Evolutionary conservation across 2,329 filamentous ascomycete genomes (phyloP).

Genomic region (Penicillium sp.): DNA sequence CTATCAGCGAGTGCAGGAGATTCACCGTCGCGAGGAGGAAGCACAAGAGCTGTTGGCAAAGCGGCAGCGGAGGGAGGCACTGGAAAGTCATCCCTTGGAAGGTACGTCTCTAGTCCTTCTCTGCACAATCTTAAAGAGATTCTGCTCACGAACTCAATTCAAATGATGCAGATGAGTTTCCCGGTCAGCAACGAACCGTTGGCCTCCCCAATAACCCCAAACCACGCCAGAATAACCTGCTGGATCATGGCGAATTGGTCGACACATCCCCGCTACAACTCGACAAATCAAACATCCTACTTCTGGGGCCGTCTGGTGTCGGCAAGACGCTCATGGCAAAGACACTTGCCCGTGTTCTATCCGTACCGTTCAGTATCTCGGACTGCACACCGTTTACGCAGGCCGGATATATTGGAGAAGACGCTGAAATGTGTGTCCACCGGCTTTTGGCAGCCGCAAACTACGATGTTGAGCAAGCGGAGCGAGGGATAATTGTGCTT

Average conservation of each 20-base stretch:
- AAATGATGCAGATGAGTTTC: constrained; percentile 57
- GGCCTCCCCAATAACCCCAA: constrained; percentile 35
- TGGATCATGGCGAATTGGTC: constrained; percentile 46
- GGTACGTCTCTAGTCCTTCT: constrained; percentile 51
- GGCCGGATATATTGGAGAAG: constrained; percentile 95
- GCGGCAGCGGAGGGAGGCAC: constrained; percentile 68
- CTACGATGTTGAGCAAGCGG: constrained; percentile 80
- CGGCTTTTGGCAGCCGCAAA: constrained; percentile 85
- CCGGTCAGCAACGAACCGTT: constrained; percentile 60
- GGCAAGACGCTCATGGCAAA: constrained; percentile 94
- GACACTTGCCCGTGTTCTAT: constrained; percentile 87
- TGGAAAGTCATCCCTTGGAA: constrained; percentile 74
- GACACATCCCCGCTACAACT: constrained; percentile 69
- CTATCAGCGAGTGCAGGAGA: constrained; percentile 80
- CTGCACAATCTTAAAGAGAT: not conserved
- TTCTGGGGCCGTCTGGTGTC: constrained; percentile 90
- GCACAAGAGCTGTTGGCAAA: constrained; percentile 73
- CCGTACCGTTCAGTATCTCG: constrained; percentile 91
- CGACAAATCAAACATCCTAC: constrained; percentile 91
- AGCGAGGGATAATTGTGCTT: constrained; percentile 90
- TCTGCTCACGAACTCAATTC: not conserved
- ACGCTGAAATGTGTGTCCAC: constrained; percentile 95
- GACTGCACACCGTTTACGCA: constrained; percentile 97
- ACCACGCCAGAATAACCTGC: constrained; percentile 19
- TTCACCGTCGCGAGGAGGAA: constrained; percentile 75